Conservation (phyloP, 805 yeast species). For the Candida wancherniae region DNA sequence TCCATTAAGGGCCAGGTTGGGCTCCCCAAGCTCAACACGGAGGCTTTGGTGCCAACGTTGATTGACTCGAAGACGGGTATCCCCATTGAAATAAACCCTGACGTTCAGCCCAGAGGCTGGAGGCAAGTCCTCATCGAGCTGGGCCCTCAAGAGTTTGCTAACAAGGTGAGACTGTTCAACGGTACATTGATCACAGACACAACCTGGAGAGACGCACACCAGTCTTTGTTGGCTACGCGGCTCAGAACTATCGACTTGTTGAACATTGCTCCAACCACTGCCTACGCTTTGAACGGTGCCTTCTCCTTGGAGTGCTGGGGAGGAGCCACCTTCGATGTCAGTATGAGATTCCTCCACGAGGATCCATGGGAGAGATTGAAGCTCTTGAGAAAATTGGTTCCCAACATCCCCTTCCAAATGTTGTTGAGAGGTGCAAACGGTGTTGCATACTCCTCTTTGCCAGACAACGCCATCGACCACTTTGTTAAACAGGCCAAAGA, state of each 20-base stretch:
- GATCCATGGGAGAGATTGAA: constrained; percentile 98
- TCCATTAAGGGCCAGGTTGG: constrained; percentile 96
- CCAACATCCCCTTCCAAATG: constrained; percentile 99
- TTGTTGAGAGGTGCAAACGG: constrained; percentile 98
- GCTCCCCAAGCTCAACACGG: constrained; percentile 71
- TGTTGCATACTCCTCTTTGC: constrained; percentile 95
- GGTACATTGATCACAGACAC: constrained; percentile 97
- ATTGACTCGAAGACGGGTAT: constrained; percentile 57
- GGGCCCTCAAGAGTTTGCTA: constrained; percentile 89
- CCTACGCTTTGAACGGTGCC: constrained; percentile 83
- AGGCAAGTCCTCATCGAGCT: constrained; percentile 77
- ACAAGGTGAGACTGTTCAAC: constrained; percentile 73
- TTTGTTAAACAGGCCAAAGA: constrained; percentile 93
- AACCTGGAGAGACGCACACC: constrained; percentile 99
- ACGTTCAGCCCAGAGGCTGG: constrained; percentile 73
- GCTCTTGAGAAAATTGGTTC: constrained; percentile 81
- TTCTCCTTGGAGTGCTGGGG: constrained; percentile 99
- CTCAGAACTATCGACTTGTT: constrained; percentile 90
- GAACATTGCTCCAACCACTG: constrained; percentile 90
- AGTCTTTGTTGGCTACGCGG: constrained; percentile 93
- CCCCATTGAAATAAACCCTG: constrained; percentile 54
- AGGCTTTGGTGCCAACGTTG: constrained; percentile 71
- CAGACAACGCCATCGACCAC: constrained; percentile 98
- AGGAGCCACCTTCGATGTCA: constrained; percentile 98
- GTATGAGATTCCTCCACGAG: constrained; percentile 97